Evolutionary conservation across 306 rosid species (phyloP), one percentile per base, ranked within the genome.

Genomic region (Lathyrus sativus): DNA sequence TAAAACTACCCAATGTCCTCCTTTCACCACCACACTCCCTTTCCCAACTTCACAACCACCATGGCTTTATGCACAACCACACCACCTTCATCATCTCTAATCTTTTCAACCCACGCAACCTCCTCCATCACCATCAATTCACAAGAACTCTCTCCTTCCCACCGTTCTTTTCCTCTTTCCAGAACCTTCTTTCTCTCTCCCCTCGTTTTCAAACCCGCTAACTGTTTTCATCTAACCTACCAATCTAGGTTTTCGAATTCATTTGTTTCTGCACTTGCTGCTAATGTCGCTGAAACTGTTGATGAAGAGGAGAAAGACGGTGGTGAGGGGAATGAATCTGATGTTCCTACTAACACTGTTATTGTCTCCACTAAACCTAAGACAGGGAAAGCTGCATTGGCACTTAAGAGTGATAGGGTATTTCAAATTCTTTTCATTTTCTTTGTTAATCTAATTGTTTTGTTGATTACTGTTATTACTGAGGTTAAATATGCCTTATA

Each of bases 371-470:
- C 81, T 6, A 93, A 90, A 69, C 97, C 96, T 7, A 90, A 87
- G 85, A 88, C 79, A 51, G 99, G 97, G 43, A 93, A 93, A 71
- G 92, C 96, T 35, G 97, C 99, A 58, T 83, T 93, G 82, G 90
- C 65, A 64, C 89, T 93, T 62, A 90, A 90, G 86, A 85, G 96
- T 66, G 99, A 93, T 6, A 85, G 97, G 80, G 99, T 93, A 80
- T 70, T 46, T 41, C 10, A 2, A 22, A 72, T 26, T 44, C 67
- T 29, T 62, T 0, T 44, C 41, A 7, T 70, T 81, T 53, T 22
- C 5, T 26, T 67, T 5, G 9, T 5, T 24, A 11, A 8, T 65
- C 43, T 4, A 1, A 18, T 65, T 60, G 0, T 9, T 78, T 35
- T 22, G 7, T 69, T 26, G 26, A 24, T 24, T 24, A 24, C 26